These are phyloP conservation scores for Xenosphaeropsis pyriputrescens DNA, from an alignment of 2,329 filamentous ascomycete species.

Conservation along the genomic window DNA sequence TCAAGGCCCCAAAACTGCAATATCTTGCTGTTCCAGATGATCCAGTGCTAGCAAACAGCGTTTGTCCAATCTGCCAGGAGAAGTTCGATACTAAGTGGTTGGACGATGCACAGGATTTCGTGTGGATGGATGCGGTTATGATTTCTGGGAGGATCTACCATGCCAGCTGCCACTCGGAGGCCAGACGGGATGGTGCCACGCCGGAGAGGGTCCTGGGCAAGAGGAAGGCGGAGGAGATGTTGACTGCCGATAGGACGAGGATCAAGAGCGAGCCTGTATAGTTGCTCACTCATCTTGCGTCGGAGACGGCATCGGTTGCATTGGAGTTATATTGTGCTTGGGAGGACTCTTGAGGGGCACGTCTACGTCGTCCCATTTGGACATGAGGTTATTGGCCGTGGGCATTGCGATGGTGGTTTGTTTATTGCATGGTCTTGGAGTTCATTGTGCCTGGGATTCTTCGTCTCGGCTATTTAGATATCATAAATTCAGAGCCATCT, in stretches of 20 bases:
- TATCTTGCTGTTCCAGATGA: conserved; percentile 80
- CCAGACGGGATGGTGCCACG: conserved; percentile 45
- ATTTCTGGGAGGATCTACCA: conserved; percentile 76
- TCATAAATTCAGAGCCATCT: no score
- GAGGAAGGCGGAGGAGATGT: conserved; percentile 52
- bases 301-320: no score
- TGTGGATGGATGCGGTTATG: conserved; percentile 80
- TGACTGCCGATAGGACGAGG: not conserved
- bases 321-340: no score
- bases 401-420: no score
- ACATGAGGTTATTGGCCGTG: no score
- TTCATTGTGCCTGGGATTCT: no score
- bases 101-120: conserved; percentile 88
- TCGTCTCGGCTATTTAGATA: no score
- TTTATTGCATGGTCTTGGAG: no score
- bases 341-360: no score
- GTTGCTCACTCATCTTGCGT: no score
- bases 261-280: not conserved
- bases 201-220: conserved; percentile 58
- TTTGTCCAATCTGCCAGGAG: conserved; percentile 92
- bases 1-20: conserved; percentile 38
- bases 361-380: no score
- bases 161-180: conserved; percentile 76
- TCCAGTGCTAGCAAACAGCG: conserved; percentile 54
- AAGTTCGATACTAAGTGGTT: conserved; percentile 87